Conservation (phyloP, 192 early-diverging fungal species). For the Phycomyces nitens region DNA sequence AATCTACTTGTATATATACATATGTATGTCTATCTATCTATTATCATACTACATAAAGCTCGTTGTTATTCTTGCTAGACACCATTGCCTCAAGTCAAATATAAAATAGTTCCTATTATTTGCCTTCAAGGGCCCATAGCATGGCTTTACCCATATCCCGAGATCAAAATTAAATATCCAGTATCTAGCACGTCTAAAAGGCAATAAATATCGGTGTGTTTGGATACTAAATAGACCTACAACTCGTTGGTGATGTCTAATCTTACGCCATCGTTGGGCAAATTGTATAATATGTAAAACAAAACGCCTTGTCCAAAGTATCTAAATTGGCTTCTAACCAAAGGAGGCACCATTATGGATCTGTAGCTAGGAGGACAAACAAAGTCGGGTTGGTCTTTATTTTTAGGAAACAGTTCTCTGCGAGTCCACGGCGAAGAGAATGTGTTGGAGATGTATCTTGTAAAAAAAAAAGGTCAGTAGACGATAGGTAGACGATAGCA, state of each 20-base stretch:
- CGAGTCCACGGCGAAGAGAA: too few species aligned
- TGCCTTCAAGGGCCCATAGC: not conserved
- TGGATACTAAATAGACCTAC: too few species aligned
- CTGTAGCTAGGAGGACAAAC: slow-evolving; percentile 1
- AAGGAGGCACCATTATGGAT: not conserved
- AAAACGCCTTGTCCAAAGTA: slow-evolving; percentile 2
- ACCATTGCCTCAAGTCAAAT: not conserved
- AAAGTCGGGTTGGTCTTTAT: not conserved
- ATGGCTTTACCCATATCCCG: slow-evolving; percentile 5
- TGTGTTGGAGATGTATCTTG: too few species aligned
- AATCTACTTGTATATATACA: not conserved
- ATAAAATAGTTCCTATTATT: not conserved
- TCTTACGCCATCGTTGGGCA: not conserved
- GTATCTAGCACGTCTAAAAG: slow-evolving; percentile 8
- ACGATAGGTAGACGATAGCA: too few species aligned
- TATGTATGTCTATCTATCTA: too few species aligned
- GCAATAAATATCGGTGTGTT: not conserved
- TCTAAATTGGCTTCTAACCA: not conserved
- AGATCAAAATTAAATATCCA: slow-evolving; percentile 11
- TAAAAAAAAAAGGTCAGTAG: too few species aligned
- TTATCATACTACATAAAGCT: not conserved
- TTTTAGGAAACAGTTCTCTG: too few species aligned
- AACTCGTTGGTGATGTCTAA: slow-evolving; percentile 1
- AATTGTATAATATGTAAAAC: slow-evolving; percentile 13
- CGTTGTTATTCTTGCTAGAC: not conserved